phyloP scores from a whole-genome alignment of 495 filamentous ascomycete species.

The Talaromyces wortmannii region DNA sequence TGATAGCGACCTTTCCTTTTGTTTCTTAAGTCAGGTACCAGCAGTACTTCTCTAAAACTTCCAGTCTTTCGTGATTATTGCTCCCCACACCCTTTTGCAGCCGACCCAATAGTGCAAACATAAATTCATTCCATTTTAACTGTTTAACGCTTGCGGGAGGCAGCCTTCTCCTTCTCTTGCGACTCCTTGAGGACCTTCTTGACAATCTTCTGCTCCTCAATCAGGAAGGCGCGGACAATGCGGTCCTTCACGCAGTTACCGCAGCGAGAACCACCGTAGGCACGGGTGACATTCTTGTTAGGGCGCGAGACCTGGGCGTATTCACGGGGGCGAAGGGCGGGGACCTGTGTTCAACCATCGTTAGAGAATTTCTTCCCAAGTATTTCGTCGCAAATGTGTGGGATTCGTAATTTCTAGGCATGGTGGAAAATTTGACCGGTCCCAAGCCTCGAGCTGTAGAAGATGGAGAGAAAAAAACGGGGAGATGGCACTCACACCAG shows the following conservation, averaged over 20 bases:
- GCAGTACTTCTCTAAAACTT: slow-evolving; percentile 1
- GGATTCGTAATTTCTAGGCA: not conserved
- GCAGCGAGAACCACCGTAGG: slow-evolving; percentile 97
- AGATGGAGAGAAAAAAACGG: not conserved
- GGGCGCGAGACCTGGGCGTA: slow-evolving; percentile 93
- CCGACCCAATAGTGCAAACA: not conserved
- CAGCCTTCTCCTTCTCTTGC: slow-evolving; percentile 66
- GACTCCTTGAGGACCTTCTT: slow-evolving; percentile 99
- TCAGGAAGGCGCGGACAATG: slow-evolving; percentile 94
- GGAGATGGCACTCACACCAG: slow-evolving; percentile 68
- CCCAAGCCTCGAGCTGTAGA: not conserved
- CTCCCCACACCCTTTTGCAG: not conserved
- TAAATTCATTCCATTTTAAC: not conserved
- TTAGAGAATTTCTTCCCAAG: slow-evolving; percentile 5
- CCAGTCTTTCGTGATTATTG: slow-evolving; percentile 6
- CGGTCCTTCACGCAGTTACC: slow-evolving; percentile 98
- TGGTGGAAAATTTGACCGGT: not conserved
- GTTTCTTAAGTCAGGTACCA: not conserved
- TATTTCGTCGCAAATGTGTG: not conserved
- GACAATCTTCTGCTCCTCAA: slow-evolving; percentile 99
- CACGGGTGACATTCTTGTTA: slow-evolving; percentile 97
- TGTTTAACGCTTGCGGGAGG: slow-evolving; percentile 42
- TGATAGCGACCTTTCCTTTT: slow-evolving; percentile 1
- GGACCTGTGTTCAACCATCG: slow-evolving; percentile 53
- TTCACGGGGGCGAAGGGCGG: slow-evolving; percentile 93